Conservation (phyloP, 805 yeast species). For the Kazachstania psychrophila region DNA sequence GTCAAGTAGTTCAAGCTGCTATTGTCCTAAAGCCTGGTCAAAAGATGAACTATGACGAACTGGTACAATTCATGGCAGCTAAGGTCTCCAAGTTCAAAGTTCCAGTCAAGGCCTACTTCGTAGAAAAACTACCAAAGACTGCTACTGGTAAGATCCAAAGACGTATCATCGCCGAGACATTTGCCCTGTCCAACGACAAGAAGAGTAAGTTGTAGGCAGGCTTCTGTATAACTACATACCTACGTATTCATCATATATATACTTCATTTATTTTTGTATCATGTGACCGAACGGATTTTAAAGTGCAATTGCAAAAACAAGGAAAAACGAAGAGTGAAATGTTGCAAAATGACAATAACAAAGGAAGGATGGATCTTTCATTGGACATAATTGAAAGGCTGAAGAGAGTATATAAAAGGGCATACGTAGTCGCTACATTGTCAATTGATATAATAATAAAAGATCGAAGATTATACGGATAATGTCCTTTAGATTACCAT, state of each 20-base stretch:
- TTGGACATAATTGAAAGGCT: no score
- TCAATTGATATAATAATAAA: no score
- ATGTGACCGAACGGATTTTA: neutral
- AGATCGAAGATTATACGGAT: no score
- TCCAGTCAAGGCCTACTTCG: slow-evolving; percentile 49
- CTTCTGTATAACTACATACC: neutral
- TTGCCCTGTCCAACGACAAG: slow-evolving; percentile 28
- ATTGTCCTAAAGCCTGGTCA: slow-evolving; percentile 43
- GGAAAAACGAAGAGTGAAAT: neutral
- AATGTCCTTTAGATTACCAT: neutral
- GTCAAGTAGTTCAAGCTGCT: slow-evolving; percentile 65
- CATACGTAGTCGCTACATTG: no score
- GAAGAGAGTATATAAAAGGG: no score
- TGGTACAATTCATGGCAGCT: slow-evolving; percentile 36
- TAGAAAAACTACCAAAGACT: slow-evolving; percentile 58
- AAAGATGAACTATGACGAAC: slow-evolving; percentile 34
- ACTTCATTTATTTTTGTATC: neutral
- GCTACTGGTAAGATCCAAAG: slow-evolving; percentile 75
- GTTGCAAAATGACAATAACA: no score
- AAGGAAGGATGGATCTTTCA: no score
- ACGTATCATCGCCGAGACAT: slow-evolving; percentile 49
- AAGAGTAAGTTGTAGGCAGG: slow-evolving; percentile 12
- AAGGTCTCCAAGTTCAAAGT: slow-evolving; percentile 51
- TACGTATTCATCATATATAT: neutral
- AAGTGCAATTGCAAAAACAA: neutral